Conservation (phyloP, 768 basidiomycete species). For the Melanogaster broomeanus region DNA sequence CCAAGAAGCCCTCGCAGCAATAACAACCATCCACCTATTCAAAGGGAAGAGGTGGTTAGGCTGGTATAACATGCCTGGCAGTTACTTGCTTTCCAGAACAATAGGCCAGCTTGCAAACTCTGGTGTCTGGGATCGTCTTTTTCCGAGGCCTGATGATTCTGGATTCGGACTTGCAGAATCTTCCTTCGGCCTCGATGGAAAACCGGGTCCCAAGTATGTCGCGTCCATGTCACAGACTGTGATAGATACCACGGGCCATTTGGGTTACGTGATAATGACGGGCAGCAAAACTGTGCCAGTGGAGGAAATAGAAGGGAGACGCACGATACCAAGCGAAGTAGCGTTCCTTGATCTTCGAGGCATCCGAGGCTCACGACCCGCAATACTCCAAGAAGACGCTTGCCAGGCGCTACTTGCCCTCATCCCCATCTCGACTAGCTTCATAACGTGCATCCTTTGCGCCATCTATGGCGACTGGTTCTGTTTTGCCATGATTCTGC, state of each 20-base stretch:
- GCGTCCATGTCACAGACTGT: conserved; percentile 26
- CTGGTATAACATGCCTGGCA: conserved; percentile 40
- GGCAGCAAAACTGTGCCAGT: conserved; percentile 6
- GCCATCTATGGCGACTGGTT: conserved; percentile 31
- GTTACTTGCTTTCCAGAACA: conserved; percentile 29
- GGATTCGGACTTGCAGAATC: conserved; percentile 13
- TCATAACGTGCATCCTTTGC: conserved; percentile 20
- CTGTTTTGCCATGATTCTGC: conserved; percentile 31
- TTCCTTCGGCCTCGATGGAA: conserved; percentile 29
- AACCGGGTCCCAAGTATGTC: conserved; percentile 28
- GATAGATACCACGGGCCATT: conserved; percentile 19
- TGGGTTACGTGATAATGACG: conserved; percentile 22
- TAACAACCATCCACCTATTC: conserved; percentile 35
- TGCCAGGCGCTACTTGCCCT: conserved; percentile 6
- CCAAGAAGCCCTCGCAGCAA: conserved; percentile 36
- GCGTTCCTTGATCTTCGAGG: conserved; percentile 11
- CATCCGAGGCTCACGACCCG: conserved; percentile 4
- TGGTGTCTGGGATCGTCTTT: conserved; percentile 27
- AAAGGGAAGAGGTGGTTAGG: conserved; percentile 35
- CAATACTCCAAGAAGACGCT: conserved; percentile 5
- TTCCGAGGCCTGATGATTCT: conserved; percentile 22
- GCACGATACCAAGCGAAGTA: conserved; percentile 15
- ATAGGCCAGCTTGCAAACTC: conserved; percentile 30
- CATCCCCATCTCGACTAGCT: conserved; percentile 25
- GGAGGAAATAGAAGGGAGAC: conserved; percentile 19